Conservation (phyloP, 2,329 filamentous ascomycete genomes). For the Capronia americana region DNA sequence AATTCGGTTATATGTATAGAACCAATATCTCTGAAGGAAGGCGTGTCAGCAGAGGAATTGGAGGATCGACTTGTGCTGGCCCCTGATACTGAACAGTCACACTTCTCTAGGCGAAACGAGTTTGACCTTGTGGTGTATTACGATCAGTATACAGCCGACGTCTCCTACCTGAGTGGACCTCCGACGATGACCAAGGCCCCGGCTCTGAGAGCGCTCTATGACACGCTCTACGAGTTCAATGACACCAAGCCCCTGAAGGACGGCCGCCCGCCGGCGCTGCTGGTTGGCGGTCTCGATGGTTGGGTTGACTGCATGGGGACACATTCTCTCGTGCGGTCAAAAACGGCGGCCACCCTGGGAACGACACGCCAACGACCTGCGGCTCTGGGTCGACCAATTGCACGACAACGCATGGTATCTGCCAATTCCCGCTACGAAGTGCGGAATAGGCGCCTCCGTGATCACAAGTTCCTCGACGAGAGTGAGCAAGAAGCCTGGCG, state of each 20-base stretch:
- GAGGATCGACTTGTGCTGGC: constrained; percentile 58
- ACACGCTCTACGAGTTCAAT: constrained; percentile 84
- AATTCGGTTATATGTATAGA: constrained; percentile 89
- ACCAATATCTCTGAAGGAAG: constrained; percentile 74
- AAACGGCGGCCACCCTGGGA: constrained; percentile 59
- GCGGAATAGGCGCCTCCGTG: constrained; percentile 63
- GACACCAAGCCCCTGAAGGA: constrained; percentile 73
- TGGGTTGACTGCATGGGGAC: constrained; percentile 84
- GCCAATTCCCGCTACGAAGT: constrained; percentile 60
- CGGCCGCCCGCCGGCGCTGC: constrained; percentile 72
- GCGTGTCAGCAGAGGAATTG: constrained; percentile 68
- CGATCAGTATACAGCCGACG: constrained; percentile 71
- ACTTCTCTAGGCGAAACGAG: constrained; percentile 74
- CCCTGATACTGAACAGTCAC: constrained; percentile 66
- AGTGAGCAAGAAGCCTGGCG: constrained; percentile 85
- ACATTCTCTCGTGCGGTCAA: constrained; percentile 65
- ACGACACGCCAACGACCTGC: constrained; percentile 50
- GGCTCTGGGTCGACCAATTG: constrained; percentile 53
- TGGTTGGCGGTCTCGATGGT: constrained; percentile 81
- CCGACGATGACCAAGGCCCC: constrained; percentile 54
- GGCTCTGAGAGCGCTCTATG: constrained; percentile 74
- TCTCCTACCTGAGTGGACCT: constrained; percentile 60
- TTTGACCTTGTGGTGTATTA: constrained; percentile 93
- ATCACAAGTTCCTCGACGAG: constrained; percentile 74
- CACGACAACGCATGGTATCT: constrained; percentile 59